phyloP scores from a whole-genome alignment of 495 filamentous ascomycete genomes.

The Usnea hakonensis region DNA sequence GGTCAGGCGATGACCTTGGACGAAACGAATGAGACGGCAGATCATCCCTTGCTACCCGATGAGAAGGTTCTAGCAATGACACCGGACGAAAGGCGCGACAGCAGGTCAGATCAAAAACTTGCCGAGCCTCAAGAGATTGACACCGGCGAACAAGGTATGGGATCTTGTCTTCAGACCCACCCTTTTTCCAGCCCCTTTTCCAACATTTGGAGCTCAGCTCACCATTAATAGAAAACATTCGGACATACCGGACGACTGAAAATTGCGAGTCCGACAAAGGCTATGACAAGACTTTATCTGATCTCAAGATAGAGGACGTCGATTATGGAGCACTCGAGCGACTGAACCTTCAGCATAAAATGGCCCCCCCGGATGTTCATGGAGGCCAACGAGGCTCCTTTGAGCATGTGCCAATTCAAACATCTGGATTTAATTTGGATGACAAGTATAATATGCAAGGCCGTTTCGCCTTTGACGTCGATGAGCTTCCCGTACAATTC shows the following conservation, averaged over 20 bases:
- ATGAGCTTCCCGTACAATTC: background rate
- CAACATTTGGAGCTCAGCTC: background rate
- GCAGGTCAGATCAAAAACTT: background rate
- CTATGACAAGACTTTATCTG: background rate
- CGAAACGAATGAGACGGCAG: background rate
- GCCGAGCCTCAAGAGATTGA: background rate
- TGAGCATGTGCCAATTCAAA: conserved; percentile 5
- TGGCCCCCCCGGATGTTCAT: background rate
- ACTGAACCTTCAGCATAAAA: background rate
- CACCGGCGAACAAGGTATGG: background rate
- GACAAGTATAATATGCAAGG: conserved; percentile 16
- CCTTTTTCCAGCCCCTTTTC: background rate
- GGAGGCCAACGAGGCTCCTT: conserved; percentile 7
- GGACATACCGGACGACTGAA: background rate
- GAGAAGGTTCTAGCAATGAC: background rate
- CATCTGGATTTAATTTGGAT: background rate
- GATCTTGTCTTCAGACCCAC: background rate
- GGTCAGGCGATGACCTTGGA: conserved; percentile 3
- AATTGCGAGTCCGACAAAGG: no score
- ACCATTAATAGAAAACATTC: background rate
- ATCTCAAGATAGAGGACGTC: background rate
- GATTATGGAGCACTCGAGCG: background rate
- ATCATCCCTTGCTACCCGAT: background rate
- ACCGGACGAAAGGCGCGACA: background rate
- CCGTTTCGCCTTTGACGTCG: conserved; percentile 13